A percentile compares a stretch with the other conserved stretches of the same genome.
phyloP scores from a whole-genome alignment of 371 early-diverging fungal species.

The Neoconidiobolus thromboides region DNA sequence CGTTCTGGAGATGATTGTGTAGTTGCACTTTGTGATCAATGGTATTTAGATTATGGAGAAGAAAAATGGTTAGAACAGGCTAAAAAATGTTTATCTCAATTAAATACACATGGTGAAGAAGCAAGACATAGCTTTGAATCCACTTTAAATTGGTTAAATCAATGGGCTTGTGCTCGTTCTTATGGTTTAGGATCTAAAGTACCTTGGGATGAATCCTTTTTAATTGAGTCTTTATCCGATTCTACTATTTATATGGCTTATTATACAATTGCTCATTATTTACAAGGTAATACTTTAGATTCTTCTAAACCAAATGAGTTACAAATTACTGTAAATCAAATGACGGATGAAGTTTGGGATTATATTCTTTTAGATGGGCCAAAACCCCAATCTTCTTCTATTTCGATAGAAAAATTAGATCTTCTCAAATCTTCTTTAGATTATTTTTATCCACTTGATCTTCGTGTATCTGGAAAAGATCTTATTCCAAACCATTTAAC shows the following conservation, averaged over 20 bases:
- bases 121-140: constrained; percentile 76
- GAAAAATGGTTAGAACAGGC: constrained; percentile 71
- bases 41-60: constrained; percentile 99
- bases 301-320: constrained; percentile 68
- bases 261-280: constrained; percentile 93
- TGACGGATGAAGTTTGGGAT: constrained; percentile 95
- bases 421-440: constrained; percentile 72
- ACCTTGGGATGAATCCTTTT: constrained; percentile 92
- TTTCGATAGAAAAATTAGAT: constrained; percentile 42
- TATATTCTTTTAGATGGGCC: constrained; percentile 70
- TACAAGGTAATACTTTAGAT: constrained; percentile 79
- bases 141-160: constrained; percentile 89
- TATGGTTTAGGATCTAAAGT: constrained; percentile 95
- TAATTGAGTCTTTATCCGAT: constrained; percentile 98
- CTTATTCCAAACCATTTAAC: constrained; percentile 98
- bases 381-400: constrained; percentile 34
- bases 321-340: constrained; percentile 58
- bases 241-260: constrained; percentile 99
- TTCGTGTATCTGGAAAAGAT: constrained; percentile 98
- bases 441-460: constrained; percentile 98
- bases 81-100: constrained; percentile 53
- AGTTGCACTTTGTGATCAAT: constrained; percentile 96
- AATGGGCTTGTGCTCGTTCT: constrained; percentile 98
- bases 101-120: constrained; percentile 75
- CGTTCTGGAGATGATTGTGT: constrained; percentile 98